Evolutionary conservation across 1,284 basidiomycete genomes (phyloP).

Genomic region (Apiotrichum gracile): DNA sequence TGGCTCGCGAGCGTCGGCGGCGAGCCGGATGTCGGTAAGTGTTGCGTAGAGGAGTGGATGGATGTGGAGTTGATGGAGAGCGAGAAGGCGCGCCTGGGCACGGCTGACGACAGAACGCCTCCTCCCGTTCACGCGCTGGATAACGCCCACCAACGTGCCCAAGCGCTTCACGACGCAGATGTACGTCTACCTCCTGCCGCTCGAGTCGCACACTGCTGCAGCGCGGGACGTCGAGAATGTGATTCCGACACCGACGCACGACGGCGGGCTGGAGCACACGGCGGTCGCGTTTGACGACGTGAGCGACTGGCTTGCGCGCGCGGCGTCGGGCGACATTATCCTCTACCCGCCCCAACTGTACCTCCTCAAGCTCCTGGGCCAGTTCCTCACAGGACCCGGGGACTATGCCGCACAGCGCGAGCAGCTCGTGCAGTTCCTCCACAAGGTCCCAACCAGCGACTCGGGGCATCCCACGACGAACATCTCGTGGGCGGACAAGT

Average conservation of each 20-base stretch:
- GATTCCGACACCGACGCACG: constrained; percentile 4
- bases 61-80: too few species aligned
- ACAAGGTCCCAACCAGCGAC: constrained; percentile 4
- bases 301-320: constrained; percentile 1
- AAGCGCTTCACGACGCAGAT: constrained; percentile 17
- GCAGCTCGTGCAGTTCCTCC: constrained; percentile 1
- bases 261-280: constrained; percentile 17
- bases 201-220: neutral
- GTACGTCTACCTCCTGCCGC: constrained; percentile 17
- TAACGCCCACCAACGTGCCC: constrained; percentile 13
- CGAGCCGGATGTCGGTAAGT: constrained; percentile 7
- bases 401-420: constrained; percentile 9
- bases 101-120: constrained; percentile 4
- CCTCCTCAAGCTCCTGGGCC: constrained; percentile 8
- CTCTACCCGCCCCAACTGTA: constrained; percentile 17
- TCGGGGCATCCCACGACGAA: neutral
- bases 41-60: neutral
- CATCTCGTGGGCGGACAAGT: constrained; percentile 13
- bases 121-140: constrained; percentile 20
- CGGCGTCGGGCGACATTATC: constrained; percentile 4
- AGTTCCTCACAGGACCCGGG: constrained; percentile 5
- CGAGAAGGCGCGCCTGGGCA: neutral
- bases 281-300: constrained; percentile 4
- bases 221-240: neutral
- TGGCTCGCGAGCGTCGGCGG: constrained; percentile 10